Base-by-base conservation (phyloP, 2,329 filamentous ascomycete species). In the Madurella mycetomatis region DNA sequence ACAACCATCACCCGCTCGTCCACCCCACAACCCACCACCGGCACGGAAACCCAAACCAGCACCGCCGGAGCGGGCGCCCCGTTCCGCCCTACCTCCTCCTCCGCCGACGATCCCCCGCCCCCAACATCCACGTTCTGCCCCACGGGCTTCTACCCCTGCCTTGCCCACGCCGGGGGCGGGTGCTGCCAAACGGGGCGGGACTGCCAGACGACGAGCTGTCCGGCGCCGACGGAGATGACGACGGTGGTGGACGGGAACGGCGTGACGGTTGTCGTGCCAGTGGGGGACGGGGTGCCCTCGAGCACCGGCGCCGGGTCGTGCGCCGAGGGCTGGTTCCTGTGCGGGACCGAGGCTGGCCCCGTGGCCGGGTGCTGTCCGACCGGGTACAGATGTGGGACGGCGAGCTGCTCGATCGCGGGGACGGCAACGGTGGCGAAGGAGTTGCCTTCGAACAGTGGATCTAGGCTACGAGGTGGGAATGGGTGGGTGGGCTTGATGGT, bases 61-160 rank as follows among this genome's bases (percentile, higher is more conserved):
- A 71, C 70, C 30, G 66, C 68, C 44, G 76, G 72, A 40, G 69
- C 70, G 47, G 72, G 69, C 11, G 66, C 75, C 1, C 77, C 80
- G 1, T 74, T 77, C 63, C 74, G 78, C 15, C 80, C 77, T 2
- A 78, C 74, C 12, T 67, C 68, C 49, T 73, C 73, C 1, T 63
- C 41, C 58, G 25, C 41, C 58, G 25, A 25, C 25, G 25, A 25
- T 64, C 46, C 44, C 60, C 66, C 53, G 62, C 66, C 54, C 71
- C 70, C 5, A 62, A 66, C 7, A 67, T 69, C 11, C 31, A 69
- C 75, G 12, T 76, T 79, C 63, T 97, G 92, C 64, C 92, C 92
- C 0, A 92, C 86, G 0, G 92, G 92, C 2, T 97, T 92, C 76
- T 97, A 97, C 70, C 86, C 90, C 48, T 97, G 92, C 70, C 82